These are phyloP conservation scores for Corynascus novoguineensis DNA, from an alignment of 495 filamentous ascomycete species.

Conservation along the genomic window DNA sequence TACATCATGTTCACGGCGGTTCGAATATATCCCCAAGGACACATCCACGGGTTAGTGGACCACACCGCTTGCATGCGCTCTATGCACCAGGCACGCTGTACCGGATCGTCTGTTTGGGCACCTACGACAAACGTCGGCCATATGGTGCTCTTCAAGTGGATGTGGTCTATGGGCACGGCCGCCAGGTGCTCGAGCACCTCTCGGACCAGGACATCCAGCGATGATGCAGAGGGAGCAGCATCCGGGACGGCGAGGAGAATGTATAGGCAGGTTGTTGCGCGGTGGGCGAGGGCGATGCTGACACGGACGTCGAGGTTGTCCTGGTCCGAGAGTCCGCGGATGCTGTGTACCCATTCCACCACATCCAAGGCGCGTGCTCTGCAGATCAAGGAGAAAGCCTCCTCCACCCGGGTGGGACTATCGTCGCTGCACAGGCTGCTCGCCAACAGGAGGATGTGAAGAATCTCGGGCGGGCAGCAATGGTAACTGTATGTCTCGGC, in stretches of 20 bases:
- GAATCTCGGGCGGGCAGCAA: conserved; percentile 40
- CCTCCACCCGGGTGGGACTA: neutral
- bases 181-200: conserved; percentile 44
- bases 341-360: conserved; percentile 33
- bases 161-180: conserved; percentile 39
- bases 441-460: conserved; percentile 33
- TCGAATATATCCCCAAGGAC: conserved; percentile 43
- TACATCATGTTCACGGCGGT: conserved; percentile 39
- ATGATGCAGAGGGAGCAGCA: conserved; percentile 18
- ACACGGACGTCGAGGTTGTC: conserved; percentile 36
- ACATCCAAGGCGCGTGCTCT: conserved; percentile 32
- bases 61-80: conserved; percentile 35
- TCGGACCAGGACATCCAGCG: conserved; percentile 23
- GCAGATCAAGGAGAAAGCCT: conserved; percentile 26
- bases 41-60: conserved; percentile 28
- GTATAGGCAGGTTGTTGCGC: conserved; percentile 42
- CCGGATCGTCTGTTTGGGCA: conserved; percentile 38
- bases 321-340: conserved; percentile 28
- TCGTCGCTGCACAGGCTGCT: conserved; percentile 25
- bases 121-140: conserved; percentile 57
- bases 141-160: conserved; percentile 50
- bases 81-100: conserved; percentile 32
- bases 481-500: conserved; percentile 45
- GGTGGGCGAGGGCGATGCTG: conserved; percentile 40
- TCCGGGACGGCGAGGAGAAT: conserved; percentile 29